Base-by-base conservation (phyloP, 257 asterid genomes). In the Jasminum sambac region DNA sequence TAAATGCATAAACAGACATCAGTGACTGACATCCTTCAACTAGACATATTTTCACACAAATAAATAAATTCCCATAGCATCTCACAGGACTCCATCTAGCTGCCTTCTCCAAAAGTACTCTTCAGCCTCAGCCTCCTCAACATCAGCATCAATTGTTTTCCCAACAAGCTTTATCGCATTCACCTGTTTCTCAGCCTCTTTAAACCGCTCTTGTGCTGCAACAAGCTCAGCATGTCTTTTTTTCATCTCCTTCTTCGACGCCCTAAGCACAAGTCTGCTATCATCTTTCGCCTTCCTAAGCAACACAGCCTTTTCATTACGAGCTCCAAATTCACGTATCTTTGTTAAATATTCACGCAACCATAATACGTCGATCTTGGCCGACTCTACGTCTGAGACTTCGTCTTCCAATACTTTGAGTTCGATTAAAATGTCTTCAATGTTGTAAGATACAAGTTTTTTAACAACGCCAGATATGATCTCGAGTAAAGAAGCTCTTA, bases 401-500 rank as follows among this genome's bases (percentile, higher is more conserved):
- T 75, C 81, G 17, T n/a, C 67, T 70, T 75, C 63, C 59, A 83
- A 77, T 72, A 5, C 61, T 65, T 80, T 63, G 40, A 80, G 71
- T 30, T 78, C 71, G 2, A 80, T 69, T 63, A 64, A 38, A 57
- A 57, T 44, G 64, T 50, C 70, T 50, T 70, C 81, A 36, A 43
- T 0, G 36, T 65, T 81, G 58, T 63, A 12, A 58, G 41, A 26
- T 40, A 59, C 76, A 41, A 80, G 78, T 63, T 43, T 64, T 65
- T 59, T 76, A 39, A 83, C 79, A 48, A 80, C 67, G 16, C 61
- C 66, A 59, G 78, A 62, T 30, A 80, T 57, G 21, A 77, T 76
- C 52, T 80, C 85, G 26, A 83, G 83, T 19, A 83, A 44, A 62
- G 85, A 78, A 40, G 85, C 81, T 60, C 74, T 61, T 13, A 78